These are phyloP conservation scores for Neurospora pannonica DNA, from an alignment of 495 filamentous ascomycete genomes.

Conservation along the genomic window DNA sequence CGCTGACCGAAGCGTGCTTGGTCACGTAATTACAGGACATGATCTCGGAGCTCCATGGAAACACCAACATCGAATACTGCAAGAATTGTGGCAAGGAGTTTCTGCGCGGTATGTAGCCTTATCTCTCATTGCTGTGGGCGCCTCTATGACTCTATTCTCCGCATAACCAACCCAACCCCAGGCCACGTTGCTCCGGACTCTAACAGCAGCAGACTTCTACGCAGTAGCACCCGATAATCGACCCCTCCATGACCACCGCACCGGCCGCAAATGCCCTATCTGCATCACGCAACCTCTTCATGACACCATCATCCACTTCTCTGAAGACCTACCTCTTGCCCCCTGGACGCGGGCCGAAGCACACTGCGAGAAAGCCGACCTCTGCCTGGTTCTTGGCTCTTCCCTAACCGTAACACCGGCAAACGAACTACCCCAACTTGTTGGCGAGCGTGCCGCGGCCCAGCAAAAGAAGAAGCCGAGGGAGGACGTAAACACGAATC, in stretches of 20 bases:
- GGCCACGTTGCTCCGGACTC: background rate
- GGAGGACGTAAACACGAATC: constrained; percentile 4
- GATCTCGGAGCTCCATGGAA: constrained; percentile 38
- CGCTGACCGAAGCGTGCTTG: background rate
- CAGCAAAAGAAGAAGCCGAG: background rate
- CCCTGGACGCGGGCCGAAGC: constrained; percentile 21
- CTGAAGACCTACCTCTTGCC: constrained; percentile 23
- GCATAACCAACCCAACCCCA: background rate
- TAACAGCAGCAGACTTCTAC: constrained; percentile 26
- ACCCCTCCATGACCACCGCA: constrained; percentile 34
- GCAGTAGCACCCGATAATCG: constrained; percentile 35
- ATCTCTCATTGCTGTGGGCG: background rate
- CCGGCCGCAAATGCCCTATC: constrained; percentile 29
- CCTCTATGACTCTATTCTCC: background rate
- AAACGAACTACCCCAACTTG: constrained; percentile 28
- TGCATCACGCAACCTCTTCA: constrained; percentile 23
- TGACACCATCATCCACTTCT: constrained; percentile 39
- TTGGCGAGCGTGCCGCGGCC: constrained; percentile 13
- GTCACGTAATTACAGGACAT: constrained; percentile 10
- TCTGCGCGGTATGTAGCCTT: constrained; percentile 25
- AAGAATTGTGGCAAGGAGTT: constrained; percentile 37
- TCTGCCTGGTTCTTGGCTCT: constrained; percentile 36
- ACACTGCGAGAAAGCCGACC: constrained; percentile 30
- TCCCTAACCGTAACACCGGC: constrained; percentile 36
- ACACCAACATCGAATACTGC: constrained; percentile 38